Evolutionary conservation across 441 rosid species (phyloP).

Genomic region (Erodium moschatum): DNA sequence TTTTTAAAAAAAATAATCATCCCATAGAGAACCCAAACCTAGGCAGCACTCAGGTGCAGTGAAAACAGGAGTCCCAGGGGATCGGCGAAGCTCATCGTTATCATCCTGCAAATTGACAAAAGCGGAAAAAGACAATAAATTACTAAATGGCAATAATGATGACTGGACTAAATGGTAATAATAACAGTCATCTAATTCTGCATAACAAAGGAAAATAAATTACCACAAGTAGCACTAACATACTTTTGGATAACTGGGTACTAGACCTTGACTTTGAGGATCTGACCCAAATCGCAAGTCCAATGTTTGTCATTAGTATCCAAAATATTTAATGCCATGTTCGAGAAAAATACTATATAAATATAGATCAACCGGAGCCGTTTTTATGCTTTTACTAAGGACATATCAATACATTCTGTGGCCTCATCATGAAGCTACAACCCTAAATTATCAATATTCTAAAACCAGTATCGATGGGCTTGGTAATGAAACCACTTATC

Average conservation of each 20-base stretch:
- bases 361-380: background rate
- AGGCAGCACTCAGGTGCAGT: conserved; percentile 98
- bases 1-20: background rate
- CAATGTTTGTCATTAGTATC: background rate
- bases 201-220: background rate
- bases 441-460: too few species aligned
- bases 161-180: background rate
- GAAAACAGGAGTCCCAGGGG: conserved; percentile 98
- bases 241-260: background rate
- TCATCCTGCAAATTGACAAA: conserved; percentile 46
- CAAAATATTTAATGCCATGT: background rate
- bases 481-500: background rate
- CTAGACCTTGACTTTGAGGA: background rate
- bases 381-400: background rate
- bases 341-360: background rate
- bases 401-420: too few species aligned
- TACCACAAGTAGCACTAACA: background rate
- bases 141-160: background rate
- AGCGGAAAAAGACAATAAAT: background rate
- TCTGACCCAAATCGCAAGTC: background rate
- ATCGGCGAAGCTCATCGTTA: conserved; percentile 86
- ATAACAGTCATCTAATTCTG: background rate
- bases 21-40: conserved; percentile 35
- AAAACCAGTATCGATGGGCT: background rate
- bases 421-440: too few species aligned